Conservation (phyloP, 2,329 filamentous ascomycete genomes). For the Periconia sp. region DNA sequence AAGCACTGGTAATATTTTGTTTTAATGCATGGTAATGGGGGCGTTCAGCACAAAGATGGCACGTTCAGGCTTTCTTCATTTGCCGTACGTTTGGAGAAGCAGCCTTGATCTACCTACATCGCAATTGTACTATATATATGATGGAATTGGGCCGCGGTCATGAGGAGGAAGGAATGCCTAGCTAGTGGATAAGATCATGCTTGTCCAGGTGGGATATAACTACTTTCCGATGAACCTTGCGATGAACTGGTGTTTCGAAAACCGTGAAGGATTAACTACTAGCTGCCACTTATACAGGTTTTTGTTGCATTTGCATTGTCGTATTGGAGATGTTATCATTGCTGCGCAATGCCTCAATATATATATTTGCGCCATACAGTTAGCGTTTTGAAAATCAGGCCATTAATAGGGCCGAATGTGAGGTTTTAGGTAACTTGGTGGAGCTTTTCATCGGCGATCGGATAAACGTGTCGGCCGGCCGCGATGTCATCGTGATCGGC, state of each 20-base stretch:
- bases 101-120: conserved; percentile 2
- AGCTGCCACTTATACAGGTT: no score
- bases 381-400: background rate
- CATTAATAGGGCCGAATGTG: background rate
- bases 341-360: background rate
- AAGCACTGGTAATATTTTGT: background rate
- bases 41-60: background rate
- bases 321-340: no score
- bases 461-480: background rate
- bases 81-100: background rate
- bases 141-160: background rate
- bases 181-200: background rate
- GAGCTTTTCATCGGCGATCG: background rate
- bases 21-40: conserved; percentile 9
- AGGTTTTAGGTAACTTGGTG: background rate
- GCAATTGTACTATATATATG: conserved; percentile 12
- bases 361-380: background rate
- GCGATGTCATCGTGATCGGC: background rate
- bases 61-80: background rate
- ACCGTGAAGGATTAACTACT: background rate
- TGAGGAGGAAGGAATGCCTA: background rate
- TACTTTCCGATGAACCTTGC: background rate
- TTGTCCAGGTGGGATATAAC: no score
- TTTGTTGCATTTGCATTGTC: no score
- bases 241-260: background rate